phyloP scores from a whole-genome alignment of 805 yeast genomes.

The Pichia membranifaciens region DNA sequence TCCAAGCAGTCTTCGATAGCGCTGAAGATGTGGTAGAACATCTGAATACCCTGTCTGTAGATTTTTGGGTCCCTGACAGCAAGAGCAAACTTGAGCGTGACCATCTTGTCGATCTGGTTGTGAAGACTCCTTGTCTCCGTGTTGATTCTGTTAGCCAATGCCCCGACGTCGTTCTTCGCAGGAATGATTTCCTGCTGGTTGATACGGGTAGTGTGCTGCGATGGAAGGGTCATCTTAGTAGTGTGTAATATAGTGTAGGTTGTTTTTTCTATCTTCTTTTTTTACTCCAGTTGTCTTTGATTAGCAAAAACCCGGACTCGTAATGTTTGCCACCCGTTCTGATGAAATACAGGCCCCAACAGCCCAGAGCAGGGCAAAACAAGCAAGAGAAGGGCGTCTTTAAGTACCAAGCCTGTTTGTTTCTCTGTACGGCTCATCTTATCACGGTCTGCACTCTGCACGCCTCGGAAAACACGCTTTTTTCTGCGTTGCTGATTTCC shows the following conservation, averaged over 20 bases:
- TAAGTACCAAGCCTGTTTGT: background rate
- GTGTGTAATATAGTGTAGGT: background rate
- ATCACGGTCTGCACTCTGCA: too few relatives aligned
- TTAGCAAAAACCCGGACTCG: too few relatives aligned
- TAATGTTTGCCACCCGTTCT: too few relatives aligned
- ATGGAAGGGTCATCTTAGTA: background rate
- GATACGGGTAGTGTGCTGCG: slow-evolving; percentile 13
- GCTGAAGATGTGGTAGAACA: slow-evolving; percentile 62
- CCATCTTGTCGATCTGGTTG: slow-evolving; percentile 60
- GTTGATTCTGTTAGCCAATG: slow-evolving; percentile 78
- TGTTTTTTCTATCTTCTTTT: background rate
- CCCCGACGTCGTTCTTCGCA: slow-evolving; percentile 73
- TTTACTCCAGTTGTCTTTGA: too few relatives aligned
- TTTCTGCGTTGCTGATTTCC: slow-evolving; percentile 14
- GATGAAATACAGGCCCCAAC: background rate
- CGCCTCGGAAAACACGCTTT: background rate
- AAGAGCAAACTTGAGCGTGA: slow-evolving; percentile 64
- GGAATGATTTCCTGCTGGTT: slow-evolving; percentile 58
- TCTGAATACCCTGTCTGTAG: slow-evolving; percentile 75
- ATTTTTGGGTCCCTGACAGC: slow-evolving; percentile 72
- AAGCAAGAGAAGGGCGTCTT: background rate
- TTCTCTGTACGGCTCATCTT: too few relatives aligned
- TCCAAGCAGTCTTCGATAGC: slow-evolving; percentile 52
- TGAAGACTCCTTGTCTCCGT: slow-evolving; percentile 59
- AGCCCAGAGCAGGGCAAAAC: background rate